phyloP scores from a whole-genome alignment of 257 asterid genomes.

The Coffea canephora region DNA sequence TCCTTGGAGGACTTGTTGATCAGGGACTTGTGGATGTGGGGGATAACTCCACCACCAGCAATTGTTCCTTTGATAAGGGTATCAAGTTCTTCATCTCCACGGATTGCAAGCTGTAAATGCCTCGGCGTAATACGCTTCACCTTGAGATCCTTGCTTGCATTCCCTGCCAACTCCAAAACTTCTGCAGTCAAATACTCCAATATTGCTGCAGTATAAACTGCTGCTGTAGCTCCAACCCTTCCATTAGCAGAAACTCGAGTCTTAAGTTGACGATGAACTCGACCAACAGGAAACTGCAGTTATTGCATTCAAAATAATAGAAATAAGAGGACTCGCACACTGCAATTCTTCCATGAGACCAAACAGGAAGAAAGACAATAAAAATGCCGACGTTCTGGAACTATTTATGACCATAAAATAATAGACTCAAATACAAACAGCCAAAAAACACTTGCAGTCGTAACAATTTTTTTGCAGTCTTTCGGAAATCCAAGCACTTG shows the following conservation, averaged over 20 bases:
- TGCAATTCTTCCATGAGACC: neutral
- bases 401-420: neutral
- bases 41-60: constrained; percentile 40
- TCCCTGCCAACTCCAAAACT: constrained; percentile 37
- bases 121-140: constrained; percentile 40
- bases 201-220: constrained; percentile 35
- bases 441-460: neutral
- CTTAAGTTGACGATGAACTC: constrained; percentile 36
- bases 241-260: constrained; percentile 31
- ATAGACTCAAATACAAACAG: neutral
- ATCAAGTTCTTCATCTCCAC: constrained; percentile 39
- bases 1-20: constrained; percentile 37
- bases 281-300: constrained; percentile 35
- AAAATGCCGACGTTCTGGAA: neutral
- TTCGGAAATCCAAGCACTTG: neutral
- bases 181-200: constrained; percentile 37
- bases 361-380: neutral
- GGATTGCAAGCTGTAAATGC: constrained; percentile 39
- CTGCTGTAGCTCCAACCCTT: constrained; percentile 38
- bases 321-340: neutral
- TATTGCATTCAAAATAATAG: neutral
- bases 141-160: constrained; percentile 40
- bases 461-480: neutral
- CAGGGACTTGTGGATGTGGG: constrained; percentile 36
- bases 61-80: constrained; percentile 39